Evolutionary conservation across 2,329 filamentous ascomycete species (phyloP).

Genomic region (Colletotrichum costaricense): DNA sequence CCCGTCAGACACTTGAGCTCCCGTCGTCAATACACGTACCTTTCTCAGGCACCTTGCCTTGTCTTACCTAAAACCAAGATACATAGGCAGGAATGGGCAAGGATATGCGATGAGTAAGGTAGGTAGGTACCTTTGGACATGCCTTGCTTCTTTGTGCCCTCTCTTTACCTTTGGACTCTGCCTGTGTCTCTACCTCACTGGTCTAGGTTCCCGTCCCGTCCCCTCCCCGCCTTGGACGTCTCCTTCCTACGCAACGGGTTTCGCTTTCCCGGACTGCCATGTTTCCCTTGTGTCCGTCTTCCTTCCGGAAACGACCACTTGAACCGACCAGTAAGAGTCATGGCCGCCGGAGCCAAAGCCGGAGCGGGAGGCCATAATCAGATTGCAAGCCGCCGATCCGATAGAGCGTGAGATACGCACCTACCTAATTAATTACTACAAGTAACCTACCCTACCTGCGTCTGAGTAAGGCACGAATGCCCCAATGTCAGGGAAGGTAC

Average conservation of each 20-base stretch:
- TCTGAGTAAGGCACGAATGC: not conserved
- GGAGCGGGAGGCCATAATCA: not conserved
- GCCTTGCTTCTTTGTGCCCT: not conserved
- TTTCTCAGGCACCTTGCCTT: too few relatives aligned
- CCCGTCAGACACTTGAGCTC: not conserved
- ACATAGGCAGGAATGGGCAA: constrained; percentile 8
- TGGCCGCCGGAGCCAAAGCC: not conserved
- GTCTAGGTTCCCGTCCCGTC: not conserved
- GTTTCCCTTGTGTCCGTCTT: not conserved
- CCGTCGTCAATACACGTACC: not conserved
- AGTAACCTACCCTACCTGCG: not conserved
- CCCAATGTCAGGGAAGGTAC: not conserved
- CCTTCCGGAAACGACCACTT: not conserved
- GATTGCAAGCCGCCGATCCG: not conserved
- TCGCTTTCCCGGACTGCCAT: not conserved
- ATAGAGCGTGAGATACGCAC: not conserved
- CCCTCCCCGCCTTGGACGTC: not conserved
- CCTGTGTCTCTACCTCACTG: not conserved
- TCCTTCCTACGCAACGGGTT: not conserved
- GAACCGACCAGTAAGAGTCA: not conserved
- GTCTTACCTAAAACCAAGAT: not conserved
- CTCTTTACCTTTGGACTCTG: not conserved
- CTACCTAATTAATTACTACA: not conserved
- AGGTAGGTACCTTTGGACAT: not conserved
- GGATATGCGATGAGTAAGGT: constrained; percentile 1